These are phyloP conservation scores for Fusarium sp. DNA, from an alignment of 2,329 filamentous ascomycete species.

Conservation along the genomic window DNA sequence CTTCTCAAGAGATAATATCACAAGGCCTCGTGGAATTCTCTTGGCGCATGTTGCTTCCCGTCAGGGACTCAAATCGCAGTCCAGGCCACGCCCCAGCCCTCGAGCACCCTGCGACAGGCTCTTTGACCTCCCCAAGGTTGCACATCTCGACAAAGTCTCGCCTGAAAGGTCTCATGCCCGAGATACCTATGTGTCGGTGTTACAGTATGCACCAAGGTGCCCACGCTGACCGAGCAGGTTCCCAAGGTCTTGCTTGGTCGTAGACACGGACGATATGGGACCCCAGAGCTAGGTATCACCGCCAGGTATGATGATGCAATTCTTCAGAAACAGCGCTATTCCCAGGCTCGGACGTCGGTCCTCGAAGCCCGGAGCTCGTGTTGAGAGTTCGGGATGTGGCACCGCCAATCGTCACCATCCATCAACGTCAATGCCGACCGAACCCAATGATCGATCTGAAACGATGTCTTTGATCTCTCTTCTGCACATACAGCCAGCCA, in stretches of 20 bases:
- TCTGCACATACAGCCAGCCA: conserved; percentile 17
- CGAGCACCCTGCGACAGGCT: conserved; percentile 9
- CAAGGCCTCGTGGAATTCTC: conserved; percentile 36
- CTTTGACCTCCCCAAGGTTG: conserved; percentile 19
- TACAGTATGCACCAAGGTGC: conserved; percentile 30
- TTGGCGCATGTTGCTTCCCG: conserved; percentile 41
- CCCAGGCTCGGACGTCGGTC: conserved; percentile 21
- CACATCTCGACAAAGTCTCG: conserved; percentile 40
- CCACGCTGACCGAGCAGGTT: conserved; percentile 13
- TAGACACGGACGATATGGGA: conserved; percentile 15
- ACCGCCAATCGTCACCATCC: conserved; percentile 25
- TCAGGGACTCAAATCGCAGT: conserved; percentile 29
- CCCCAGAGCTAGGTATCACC: conserved; percentile 35
- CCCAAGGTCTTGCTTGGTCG: conserved; percentile 12
- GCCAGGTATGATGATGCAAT: conserved; percentile 35
- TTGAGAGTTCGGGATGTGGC: conserved; percentile 26
- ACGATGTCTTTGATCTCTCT: conserved; percentile 28
- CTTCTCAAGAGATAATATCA: conserved; percentile 30
- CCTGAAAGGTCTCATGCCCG: conserved; percentile 34
- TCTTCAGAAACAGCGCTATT: conserved; percentile 15
- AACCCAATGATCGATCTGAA: conserved; percentile 35
- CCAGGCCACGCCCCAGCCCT: conserved; percentile 12
- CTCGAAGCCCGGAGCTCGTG: conserved; percentile 34
- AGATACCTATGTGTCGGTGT: conserved; percentile 26
- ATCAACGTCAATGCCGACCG: conserved; percentile 29